These are phyloP conservation scores for Microthyrium microscopicum DNA, from an alignment of 2,329 filamentous ascomycete species.

Conservation along the genomic window DNA sequence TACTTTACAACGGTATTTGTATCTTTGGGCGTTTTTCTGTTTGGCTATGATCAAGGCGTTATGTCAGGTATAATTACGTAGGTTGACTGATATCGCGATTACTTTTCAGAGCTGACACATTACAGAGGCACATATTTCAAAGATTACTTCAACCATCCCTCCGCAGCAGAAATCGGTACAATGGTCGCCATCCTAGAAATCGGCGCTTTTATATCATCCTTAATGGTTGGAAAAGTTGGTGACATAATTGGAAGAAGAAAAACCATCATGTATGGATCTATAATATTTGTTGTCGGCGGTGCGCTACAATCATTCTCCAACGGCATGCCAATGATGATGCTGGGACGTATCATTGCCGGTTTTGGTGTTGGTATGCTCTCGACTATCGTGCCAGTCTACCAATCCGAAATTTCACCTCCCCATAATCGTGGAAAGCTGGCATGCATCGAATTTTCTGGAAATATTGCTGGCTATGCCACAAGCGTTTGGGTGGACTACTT, in stretches of 20 bases:
- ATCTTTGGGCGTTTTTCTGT: constrained; percentile 72
- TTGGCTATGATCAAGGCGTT: constrained; percentile 80
- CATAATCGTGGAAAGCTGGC: constrained; percentile 92
- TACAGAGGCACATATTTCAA: constrained; percentile 70
- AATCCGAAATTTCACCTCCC: constrained; percentile 56
- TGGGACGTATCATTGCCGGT: constrained; percentile 34
- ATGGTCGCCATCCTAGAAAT: constrained; percentile 97
- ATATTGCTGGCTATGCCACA: constrained; percentile 87
- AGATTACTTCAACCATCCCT: constrained; percentile 82
- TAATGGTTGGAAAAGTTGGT: constrained; percentile 73
- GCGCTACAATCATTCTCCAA: constrained; percentile 67
- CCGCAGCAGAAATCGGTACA: constrained; percentile 74
- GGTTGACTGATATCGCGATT: constrained; percentile 15
- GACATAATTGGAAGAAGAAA: constrained; percentile 78
- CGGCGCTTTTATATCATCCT: constrained; percentile 78
- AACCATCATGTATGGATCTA: constrained; percentile 86
- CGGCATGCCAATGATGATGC: constrained; percentile 73
- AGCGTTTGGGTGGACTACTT: constrained; percentile 99
- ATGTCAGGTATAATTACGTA: constrained; percentile 67
- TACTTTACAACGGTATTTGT: constrained; percentile 93
- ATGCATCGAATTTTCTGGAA: constrained; percentile 95
- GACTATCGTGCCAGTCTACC: constrained; percentile 36
- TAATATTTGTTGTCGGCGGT: constrained; percentile 72
- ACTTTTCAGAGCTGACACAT: constrained; percentile 13
- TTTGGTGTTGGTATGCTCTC: constrained; percentile 33